phyloP scores from a whole-genome alignment of 1,284 basidiomycete genomes.

The Cutaneotrichosporon cyanovorans region DNA sequence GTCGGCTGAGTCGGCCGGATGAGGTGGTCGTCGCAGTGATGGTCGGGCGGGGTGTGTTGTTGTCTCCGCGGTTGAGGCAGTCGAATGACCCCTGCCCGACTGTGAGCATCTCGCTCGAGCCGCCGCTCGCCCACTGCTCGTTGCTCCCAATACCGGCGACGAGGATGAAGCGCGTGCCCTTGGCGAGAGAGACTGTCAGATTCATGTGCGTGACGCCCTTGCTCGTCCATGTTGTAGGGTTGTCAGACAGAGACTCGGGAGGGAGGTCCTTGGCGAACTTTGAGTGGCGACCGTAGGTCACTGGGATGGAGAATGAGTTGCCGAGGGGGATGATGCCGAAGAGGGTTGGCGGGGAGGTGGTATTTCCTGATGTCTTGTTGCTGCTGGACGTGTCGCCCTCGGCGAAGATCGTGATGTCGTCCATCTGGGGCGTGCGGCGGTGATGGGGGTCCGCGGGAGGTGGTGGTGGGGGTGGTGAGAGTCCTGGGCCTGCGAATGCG shows the following conservation, averaged over 20 bases:
- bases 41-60: constrained; percentile 20
- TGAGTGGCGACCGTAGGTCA: constrained; percentile 27
- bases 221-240: constrained; percentile 33
- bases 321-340: constrained; percentile 44
- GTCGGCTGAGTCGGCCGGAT: neutral
- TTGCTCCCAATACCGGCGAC: constrained; percentile 40
- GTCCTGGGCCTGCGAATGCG: too few relatives aligned
- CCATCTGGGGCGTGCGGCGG: too few relatives aligned
- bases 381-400: constrained; percentile 9
- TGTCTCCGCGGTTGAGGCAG: constrained; percentile 19
- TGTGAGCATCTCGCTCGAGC: constrained; percentile 36
- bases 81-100: constrained; percentile 36
- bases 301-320: constrained; percentile 40
- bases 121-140: constrained; percentile 41
- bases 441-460: neutral
- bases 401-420: too few relatives aligned
- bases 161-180: constrained; percentile 42
- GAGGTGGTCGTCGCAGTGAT: constrained; percentile 20
- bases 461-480: neutral
- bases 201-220: constrained; percentile 37
- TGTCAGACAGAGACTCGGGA: constrained; percentile 22
- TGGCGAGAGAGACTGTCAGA: constrained; percentile 39
- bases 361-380: constrained; percentile 28
- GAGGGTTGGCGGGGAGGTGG: constrained; percentile 39
- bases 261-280: constrained; percentile 30